These are phyloP conservation scores for Colletotrichum aenigma DNA, from an alignment of 2,329 filamentous ascomycete genomes.

Conservation along the genomic window DNA sequence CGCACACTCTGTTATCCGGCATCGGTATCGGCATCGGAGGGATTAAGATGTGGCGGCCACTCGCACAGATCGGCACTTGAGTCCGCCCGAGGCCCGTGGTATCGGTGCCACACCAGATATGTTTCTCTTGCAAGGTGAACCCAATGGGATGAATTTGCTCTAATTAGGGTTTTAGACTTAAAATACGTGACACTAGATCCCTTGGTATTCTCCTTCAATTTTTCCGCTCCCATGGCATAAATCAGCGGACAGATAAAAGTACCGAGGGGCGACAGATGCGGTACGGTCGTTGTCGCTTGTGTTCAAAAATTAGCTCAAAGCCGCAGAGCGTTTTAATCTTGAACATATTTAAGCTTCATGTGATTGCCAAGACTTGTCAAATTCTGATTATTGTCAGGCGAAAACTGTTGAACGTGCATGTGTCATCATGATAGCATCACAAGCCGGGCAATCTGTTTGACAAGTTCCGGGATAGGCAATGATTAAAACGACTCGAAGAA, in stretches of 20 bases:
- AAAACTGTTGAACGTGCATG: not conserved
- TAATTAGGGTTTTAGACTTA: not conserved
- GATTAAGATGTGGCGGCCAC: not conserved
- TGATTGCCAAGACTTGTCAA: rapidly evolving
- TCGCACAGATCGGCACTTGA: not conserved
- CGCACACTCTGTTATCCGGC: not conserved
- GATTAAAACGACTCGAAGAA: not conserved
- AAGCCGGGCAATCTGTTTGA: rapidly evolving
- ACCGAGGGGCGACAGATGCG: not conserved
- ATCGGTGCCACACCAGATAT: not conserved
- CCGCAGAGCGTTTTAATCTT: rapidly evolving
- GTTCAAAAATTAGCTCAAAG: not conserved
- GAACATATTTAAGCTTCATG: rapidly evolving
- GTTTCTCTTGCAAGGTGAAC: not conserved
- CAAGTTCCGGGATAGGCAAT: not conserved
- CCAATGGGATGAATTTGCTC: rapidly evolving
- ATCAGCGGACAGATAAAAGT: not conserved
- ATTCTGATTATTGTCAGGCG: not conserved
- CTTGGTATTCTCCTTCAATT: not conserved
- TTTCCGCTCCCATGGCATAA: not conserved
- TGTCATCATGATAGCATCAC: not conserved
- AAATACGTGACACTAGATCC: rapidly evolving
- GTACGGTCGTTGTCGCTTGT: rapidly evolving
- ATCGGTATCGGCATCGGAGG: not conserved
- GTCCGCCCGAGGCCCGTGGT: not conserved